Conservation (phyloP, 2,329 filamentous ascomycete species). For the Aspergillus texensis region DNA sequence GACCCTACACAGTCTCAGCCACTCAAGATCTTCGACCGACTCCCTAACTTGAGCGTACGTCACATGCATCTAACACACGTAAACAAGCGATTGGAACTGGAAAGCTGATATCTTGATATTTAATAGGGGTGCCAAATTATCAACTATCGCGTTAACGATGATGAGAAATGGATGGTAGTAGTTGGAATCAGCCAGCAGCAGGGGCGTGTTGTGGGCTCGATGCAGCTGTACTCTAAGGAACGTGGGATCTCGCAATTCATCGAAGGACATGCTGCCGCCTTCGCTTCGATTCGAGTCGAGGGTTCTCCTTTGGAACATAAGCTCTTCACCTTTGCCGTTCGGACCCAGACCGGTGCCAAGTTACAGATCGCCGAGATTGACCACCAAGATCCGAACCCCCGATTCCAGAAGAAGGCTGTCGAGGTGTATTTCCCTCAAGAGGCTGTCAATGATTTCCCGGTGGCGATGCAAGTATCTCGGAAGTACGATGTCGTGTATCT, state of each 20-base stretch:
- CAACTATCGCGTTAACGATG: constrained; percentile 95
- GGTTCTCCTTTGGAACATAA: constrained; percentile 89
- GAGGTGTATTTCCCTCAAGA: constrained; percentile 98
- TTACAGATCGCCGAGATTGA: constrained; percentile 98
- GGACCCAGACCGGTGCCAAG: constrained; percentile 86
- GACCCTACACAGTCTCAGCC: constrained; percentile 77
- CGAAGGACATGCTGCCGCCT: constrained; percentile 93
- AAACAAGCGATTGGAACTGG: background rate
- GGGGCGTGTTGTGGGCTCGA: constrained; percentile 89
- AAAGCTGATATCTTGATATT: constrained; percentile 12
- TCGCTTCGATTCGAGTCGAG: constrained; percentile 85
- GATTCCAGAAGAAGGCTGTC: constrained; percentile 92
- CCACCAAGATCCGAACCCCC: constrained; percentile 83
- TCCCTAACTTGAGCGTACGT: constrained; percentile 81
- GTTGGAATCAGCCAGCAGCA: constrained; percentile 94
- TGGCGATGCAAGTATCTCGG: constrained; percentile 94
- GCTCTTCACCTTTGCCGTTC: constrained; percentile 94
- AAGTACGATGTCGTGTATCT: constrained; percentile 97
- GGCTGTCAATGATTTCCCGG: constrained; percentile 94
- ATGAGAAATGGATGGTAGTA: constrained; percentile 98
- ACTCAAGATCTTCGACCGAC: constrained; percentile 91
- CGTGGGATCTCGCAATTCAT: constrained; percentile 97
- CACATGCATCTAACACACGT: background rate
- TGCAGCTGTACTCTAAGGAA: constrained; percentile 97
- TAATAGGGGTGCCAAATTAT: constrained; percentile 92